These are phyloP conservation scores for Ampelomyces quisqualis DNA, from an alignment of 2,329 filamentous ascomycete genomes.

Conservation along the genomic window DNA sequence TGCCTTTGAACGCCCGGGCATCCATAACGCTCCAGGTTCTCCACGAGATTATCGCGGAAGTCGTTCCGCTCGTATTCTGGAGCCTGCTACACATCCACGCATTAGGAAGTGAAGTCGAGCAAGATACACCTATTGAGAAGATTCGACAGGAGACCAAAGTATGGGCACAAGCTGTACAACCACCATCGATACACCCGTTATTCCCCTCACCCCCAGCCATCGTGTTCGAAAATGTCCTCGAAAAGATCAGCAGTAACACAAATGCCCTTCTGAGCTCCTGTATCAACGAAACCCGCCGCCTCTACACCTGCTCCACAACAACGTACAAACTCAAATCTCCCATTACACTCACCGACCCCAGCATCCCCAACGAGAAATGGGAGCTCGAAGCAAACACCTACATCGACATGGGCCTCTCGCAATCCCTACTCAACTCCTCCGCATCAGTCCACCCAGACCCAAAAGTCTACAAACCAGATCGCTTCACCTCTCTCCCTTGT, in stretches of 20 bases:
- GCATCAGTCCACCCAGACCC: constrained; percentile 24
- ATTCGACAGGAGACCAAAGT: constrained; percentile 32
- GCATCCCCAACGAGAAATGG: constrained; percentile 25
- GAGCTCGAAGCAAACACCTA: constrained; percentile 28
- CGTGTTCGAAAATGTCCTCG: constrained; percentile 16
- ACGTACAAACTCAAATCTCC: constrained; percentile 24
- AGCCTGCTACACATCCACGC: constrained; percentile 33
- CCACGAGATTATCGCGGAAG: constrained; percentile 30
- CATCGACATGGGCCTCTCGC: constrained; percentile 36
- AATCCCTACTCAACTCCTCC: constrained; percentile 34
- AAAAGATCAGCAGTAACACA: constrained; percentile 12
- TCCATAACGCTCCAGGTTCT: constrained; percentile 33
- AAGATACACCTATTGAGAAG: constrained; percentile 20
- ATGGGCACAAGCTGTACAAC: constrained; percentile 37
- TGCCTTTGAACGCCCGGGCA: constrained; percentile 31
- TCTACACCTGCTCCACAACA: constrained; percentile 29
- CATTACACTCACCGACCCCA: constrained; percentile 24
- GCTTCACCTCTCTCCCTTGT: constrained; percentile 26
- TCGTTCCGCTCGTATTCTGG: constrained; percentile 40
- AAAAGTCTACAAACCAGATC: constrained; percentile 28
- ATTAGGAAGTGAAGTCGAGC: constrained; percentile 5
- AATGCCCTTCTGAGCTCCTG: constrained; percentile 32
- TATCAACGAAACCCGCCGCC: constrained; percentile 35
- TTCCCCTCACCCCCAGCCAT: constrained; percentile 41
- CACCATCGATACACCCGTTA: constrained; percentile 39